phyloP scores from a whole-genome alignment of 2,329 filamentous ascomycete genomes.

The Exophiala sideris region DNA sequence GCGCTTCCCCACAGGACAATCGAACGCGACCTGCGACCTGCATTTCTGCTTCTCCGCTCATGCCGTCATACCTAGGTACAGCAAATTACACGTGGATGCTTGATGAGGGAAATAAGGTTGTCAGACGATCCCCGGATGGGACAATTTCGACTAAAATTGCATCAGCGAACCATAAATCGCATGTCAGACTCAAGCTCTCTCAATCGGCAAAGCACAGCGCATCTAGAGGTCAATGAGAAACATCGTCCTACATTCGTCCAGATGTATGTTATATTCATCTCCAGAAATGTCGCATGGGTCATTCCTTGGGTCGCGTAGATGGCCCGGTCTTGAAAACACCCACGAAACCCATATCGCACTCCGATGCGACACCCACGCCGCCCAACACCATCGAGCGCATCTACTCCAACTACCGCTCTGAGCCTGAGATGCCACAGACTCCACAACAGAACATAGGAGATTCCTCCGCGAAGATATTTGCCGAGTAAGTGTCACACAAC shows the following conservation, averaged over 20 bases:
- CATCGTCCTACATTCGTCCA: conserved; percentile 3
- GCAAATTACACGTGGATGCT: background rate
- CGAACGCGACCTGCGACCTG: background rate
- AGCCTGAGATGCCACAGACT: conserved; percentile 3
- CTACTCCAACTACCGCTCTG: conserved; percentile 6
- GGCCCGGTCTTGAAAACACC: conserved; percentile 10
- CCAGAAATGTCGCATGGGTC: conserved; percentile 20
- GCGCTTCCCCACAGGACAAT: conserved; percentile 8
- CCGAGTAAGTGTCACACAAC: conserved; percentile 45
- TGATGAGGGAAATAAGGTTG: background rate
- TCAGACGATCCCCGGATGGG: background rate
- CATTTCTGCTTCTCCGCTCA: background rate
- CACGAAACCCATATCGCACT: conserved; percentile 1
- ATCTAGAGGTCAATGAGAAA: background rate
- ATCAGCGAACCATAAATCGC: no score
- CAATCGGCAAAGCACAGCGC: conserved; percentile 1
- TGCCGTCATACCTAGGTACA: background rate
- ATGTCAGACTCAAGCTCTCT: background rate
- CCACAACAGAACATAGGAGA: conserved; percentile 43
- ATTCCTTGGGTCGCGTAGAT: conserved; percentile 10
- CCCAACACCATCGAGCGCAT: conserved; percentile 12
- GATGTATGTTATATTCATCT: conserved; percentile 1
- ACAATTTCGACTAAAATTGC: no score
- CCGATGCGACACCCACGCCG: conserved; percentile 10
- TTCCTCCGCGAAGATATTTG: conserved; percentile 48